Base-by-base conservation (phyloP, 2,329 filamentous ascomycete species). In the Colletotrichum sansevieriae region DNA sequence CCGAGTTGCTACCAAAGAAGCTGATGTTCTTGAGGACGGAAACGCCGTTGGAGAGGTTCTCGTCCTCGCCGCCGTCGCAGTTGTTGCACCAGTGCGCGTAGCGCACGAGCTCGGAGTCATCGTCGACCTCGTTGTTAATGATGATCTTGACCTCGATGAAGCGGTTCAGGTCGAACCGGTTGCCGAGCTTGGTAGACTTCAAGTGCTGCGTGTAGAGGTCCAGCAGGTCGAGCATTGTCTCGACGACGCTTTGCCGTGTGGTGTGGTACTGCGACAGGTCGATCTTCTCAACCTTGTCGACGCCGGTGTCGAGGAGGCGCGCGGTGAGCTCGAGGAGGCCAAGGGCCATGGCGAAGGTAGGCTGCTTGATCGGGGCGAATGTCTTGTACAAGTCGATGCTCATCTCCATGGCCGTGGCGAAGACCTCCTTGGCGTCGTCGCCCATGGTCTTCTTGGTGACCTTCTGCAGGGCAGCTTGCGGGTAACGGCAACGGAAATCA, bases 331-430 rank as follows among this genome's bases (percentile, higher is more conserved):
- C 94, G 11, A 97, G 82, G 72, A 93, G 89, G 10, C 92, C 91
- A 74, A 97, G 87, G 1, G 92, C 93, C 86, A 98, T 91, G 13
- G 93, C 92, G n/a, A 92, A 89, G 0, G 92, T 92, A 0, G 91
- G 92, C 75, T 97, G 93, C 82, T 98, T 98, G 66, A 98, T 85
- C 9, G 95, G 95, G 1, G 94, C 91, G 78, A 96, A 97, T 0
- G 96, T 99, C 76, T 95, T 93, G 81, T 98, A 97, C 54, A 97
- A 83, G 79, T 99, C 96, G 60, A 95, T 88, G 54, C 91, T 92
- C 77, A 98, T 92, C 71, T 91, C 89, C 81, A 94, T 97, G 0
- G 93, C 93, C 0, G 90, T 86, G 15, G 84, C 84, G 35, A 90
- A 88, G 69, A 94, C 88, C 10, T 84, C 81, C 61, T 83, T 85